Conservation (phyloP, 169 alveolate genomes). For the Cardiosporidium cionae region DNA sequence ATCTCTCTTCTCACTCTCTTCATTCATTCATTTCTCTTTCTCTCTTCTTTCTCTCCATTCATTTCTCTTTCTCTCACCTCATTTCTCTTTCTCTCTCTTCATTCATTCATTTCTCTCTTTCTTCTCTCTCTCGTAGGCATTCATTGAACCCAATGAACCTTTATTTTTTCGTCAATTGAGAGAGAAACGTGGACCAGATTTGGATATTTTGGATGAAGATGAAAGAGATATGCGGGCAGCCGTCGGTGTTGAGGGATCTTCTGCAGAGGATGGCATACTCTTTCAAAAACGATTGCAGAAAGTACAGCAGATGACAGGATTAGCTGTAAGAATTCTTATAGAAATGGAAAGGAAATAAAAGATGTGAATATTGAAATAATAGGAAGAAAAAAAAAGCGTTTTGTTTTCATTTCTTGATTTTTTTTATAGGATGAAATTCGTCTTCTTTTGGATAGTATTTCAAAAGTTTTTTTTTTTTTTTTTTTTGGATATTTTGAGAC, state of each 20-base stretch:
- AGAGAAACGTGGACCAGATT: not conserved
- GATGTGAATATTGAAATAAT: not conserved
- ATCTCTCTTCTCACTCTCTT: not conserved
- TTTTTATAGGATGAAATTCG: not conserved
- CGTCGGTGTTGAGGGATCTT: not conserved
- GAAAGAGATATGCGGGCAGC: not conserved
- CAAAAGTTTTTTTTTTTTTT: not conserved
- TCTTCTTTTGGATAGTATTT: not conserved
- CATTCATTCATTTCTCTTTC: not conserved
- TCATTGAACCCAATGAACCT: not conserved
- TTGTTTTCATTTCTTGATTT: not conserved
- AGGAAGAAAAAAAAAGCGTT: not conserved
- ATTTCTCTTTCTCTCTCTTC: not conserved
- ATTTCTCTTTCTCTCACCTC: not conserved
- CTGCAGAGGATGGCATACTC: constrained; percentile 9
- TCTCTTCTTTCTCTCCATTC: not conserved
- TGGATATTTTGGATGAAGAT: not conserved
- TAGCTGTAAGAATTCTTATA: not conserved
- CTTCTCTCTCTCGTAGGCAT: not conserved
- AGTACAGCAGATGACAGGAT: constrained; percentile 26
- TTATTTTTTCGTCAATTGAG: constrained; percentile 4
- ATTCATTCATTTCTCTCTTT: not conserved
- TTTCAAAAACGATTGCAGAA: constrained; percentile 7
- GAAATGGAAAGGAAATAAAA: not conserved
- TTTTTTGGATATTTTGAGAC: not conserved